Base-by-base conservation (phyloP, 208 protist genomes). In the Crithidia bombi region DNA sequence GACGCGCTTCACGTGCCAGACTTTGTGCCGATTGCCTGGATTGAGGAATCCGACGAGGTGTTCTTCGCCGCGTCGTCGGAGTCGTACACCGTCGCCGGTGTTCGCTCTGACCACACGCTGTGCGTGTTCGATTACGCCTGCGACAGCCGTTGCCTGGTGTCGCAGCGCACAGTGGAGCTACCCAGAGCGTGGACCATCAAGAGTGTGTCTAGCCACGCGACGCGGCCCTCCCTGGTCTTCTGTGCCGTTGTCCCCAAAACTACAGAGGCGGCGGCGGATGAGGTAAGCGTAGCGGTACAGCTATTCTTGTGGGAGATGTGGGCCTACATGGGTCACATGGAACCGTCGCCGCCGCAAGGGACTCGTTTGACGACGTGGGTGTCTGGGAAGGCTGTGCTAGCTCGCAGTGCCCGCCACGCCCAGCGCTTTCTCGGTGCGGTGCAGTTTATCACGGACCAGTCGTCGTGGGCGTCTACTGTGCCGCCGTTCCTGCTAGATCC, bases 221-320 rank as follows among this genome's bases (percentile, higher is more conserved):
- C 65, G n/a, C 72, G 73, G 36, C 65, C 83, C 44, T 90, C 85
- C 12, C 62, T 85, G 21, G 86, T 78, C 49, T 94, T 75, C 79
- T 85, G 84, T 25, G 67, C 74, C 5, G 49, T 67, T 5, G 43
- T 46, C 21, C 4, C 64, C 25, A 61, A 43, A 33, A 19, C 57
- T 23, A 30, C 49, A 15, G 46, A 39, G 10, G 25, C 58, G 9
- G 23, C 23, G 0, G 43, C 41, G 23, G 21, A 17, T 23, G 46
- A 43, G 15, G 41, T 39, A 5, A 62, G 39, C 47, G 25, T 56
- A 0, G 63, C 32, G 2, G 39, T 75, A 35, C 78, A 81, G 52
- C 52, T 91, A 35, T 41, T 84, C 9, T 52, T 92, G 61, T 95
- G 90, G 90, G 90, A 95, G 66, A 69, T 92, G 57, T 86, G 68